phyloP scores from a whole-genome alignment of 1,139 yeast genomes.

The Zygosaccharomyces pseudobailii region DNA sequence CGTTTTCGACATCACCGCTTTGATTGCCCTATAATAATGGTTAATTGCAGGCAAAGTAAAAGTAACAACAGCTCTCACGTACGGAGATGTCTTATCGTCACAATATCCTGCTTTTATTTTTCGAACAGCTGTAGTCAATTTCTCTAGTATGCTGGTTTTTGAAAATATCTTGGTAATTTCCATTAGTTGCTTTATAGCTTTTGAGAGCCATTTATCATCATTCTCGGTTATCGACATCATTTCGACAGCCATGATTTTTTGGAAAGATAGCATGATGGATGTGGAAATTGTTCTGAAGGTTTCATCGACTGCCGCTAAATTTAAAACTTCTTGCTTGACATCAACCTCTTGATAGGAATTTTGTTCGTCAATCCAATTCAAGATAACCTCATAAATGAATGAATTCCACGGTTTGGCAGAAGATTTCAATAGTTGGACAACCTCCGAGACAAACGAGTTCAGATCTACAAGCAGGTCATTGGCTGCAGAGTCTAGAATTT shows the following conservation, averaged over 20 bases:
- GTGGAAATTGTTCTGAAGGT: conserved; percentile 51
- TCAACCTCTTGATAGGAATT: neutral
- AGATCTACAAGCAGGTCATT: conserved; percentile 27
- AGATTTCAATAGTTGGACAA: conserved; percentile 21
- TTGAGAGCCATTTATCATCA: conserved; percentile 61
- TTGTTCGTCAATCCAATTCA: conserved; percentile 37
- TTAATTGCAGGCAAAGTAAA: conserved; percentile 56
- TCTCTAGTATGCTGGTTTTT: conserved; percentile 27
- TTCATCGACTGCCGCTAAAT: conserved; percentile 43
- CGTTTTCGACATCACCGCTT: conserved; percentile 40
- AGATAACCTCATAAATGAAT: conserved; percentile 47
- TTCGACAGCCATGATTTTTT: conserved; percentile 44
- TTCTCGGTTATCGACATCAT: conserved; percentile 42
- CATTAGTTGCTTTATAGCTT: conserved; percentile 44
- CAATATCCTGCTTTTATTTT: conserved; percentile 36
- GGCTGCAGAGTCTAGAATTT: conserved; percentile 19
- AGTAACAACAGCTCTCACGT: conserved; percentile 42
- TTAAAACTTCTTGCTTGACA: conserved; percentile 5
- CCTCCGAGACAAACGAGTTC: conserved; percentile 15
- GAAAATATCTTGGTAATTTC: conserved; percentile 40
- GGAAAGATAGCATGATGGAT: conserved; percentile 63
- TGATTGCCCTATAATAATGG: conserved; percentile 47
- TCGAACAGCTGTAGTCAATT: conserved; percentile 36
- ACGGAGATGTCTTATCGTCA: conserved; percentile 32
- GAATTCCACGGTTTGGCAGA: conserved; percentile 37